phyloP scores from a whole-genome alignment of 139 green algal species.

The Klebsormidium nitens region DNA sequence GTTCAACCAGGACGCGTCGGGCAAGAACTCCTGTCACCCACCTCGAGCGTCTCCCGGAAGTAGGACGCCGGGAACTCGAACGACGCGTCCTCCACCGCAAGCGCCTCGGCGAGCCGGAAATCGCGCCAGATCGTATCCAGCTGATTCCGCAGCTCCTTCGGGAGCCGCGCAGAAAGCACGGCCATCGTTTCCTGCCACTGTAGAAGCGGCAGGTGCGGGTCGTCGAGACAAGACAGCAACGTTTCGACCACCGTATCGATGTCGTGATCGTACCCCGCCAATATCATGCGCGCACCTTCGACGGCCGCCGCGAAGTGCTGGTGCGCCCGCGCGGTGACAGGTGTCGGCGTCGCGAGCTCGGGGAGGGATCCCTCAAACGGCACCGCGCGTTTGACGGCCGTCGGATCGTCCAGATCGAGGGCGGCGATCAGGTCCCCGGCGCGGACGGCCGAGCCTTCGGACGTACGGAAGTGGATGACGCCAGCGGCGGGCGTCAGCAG shows the following conservation, averaged over 20 bases:
- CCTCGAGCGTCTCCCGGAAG: no score
- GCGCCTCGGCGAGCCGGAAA: no score
- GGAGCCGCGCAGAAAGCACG: slow-evolving; percentile 66
- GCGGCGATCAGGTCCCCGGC: slow-evolving; percentile 39
- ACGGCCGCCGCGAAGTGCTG: slow-evolving; percentile 21
- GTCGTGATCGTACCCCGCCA: slow-evolving; percentile 33
- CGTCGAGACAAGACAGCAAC: slow-evolving; percentile 67
- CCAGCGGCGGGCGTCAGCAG: slow-evolving; percentile 32
- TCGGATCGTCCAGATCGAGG: slow-evolving; percentile 42
- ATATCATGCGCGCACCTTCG: slow-evolving; percentile 13
- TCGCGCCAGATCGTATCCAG: no score
- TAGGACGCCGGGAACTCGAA: no score
- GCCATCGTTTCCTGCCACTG: slow-evolving; percentile 74
- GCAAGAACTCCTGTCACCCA: no score
- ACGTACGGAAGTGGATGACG: slow-evolving; percentile 27
- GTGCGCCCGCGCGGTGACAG: slow-evolving; percentile 23
- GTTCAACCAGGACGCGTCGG: no score
- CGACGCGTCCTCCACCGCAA: no score
- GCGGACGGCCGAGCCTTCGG: slow-evolving; percentile 33
- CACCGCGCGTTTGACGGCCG: slow-evolving; percentile 8
- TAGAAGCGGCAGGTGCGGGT: slow-evolving; percentile 67
- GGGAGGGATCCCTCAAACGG: slow-evolving; percentile 42
- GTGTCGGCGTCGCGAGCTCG: slow-evolving; percentile 27
- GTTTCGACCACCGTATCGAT: slow-evolving; percentile 49
- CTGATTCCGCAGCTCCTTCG: slow-evolving; percentile 40